Evolutionary conservation across 108 stramenopile genomes (phyloP), one percentile per base, ranked within the genome.

Genomic region (Mayamaea pseudoterrestris): DNA sequence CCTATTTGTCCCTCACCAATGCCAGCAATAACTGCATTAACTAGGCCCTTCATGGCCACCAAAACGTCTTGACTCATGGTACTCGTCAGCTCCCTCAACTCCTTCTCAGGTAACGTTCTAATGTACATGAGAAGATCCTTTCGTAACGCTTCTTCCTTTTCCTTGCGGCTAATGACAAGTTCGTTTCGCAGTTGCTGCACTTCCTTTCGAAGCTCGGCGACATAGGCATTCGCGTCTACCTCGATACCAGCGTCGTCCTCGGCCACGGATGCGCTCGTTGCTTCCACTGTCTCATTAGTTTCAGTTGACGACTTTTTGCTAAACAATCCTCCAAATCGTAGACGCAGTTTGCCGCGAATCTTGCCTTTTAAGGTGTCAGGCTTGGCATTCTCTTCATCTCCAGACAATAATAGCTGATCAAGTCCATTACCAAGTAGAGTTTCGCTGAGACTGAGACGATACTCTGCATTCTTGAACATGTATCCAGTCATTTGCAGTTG

Each of bases 381-480:
- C 11, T 31, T 30, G 17, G 66, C 50, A 57, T 72, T 60, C 22
- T 71, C 65, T 3, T 42, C 56, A 7, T 60, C 62, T 1, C 50
- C 50, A 3, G 30, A 8, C 37, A 39, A 39, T 18, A 39, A 20
- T 18, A 39, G 20, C 37, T 51, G 50, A 34, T 53, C 66, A 17
- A 53, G 55, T 9, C 63, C 53, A 24, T 68, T 64, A 9, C 53
- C 63, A 29, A 54, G 29, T 7, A 28, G 43, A 63, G 41, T 44
- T 52, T 81, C 61, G 12, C 77, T 64, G 29, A 95, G 37, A 39
- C 73, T 75, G 1, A 93, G 41, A 4, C 91, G 61, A 50, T 96
- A 94, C 49, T 96, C 93, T 16, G 95, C 95, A 69, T 96, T 96
- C 66, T 92, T 90, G 53, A 94, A 93, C 93, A 96, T 93, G 53